These are phyloP conservation scores for Vanilla planifolia DNA, from an alignment of 106 monocot species.

Conservation along the genomic window DNA sequence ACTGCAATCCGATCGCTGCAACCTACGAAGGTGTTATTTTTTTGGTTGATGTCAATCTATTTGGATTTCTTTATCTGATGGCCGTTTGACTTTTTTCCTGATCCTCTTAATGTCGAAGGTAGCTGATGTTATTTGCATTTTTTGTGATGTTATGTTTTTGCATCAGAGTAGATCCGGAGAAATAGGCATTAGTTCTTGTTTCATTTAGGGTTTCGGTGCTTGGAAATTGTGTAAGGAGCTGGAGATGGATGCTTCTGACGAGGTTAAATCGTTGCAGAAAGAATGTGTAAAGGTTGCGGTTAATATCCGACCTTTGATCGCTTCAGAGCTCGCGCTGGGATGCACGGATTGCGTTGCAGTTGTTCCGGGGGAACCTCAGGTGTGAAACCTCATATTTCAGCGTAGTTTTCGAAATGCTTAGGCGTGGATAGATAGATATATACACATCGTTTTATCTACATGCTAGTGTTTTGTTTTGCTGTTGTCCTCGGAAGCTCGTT, in stretches of 20 bases:
- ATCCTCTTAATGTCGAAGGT: no score
- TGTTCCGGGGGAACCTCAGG: conserved; percentile 88
- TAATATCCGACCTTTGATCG: conserved; percentile 78
- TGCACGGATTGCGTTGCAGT: conserved; percentile 81
- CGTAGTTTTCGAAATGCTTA: background rate
- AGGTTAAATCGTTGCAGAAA: conserved; percentile 13
- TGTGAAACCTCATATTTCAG: conserved; percentile 8
- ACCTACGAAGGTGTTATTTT: background rate
- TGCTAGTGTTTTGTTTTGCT: background rate
- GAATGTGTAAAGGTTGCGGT: conserved; percentile 95
- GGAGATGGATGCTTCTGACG: conserved; percentile 54
- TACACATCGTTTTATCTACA: no score
- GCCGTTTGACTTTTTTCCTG: background rate
- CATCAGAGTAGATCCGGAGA: background rate
- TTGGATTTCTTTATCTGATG: background rate
- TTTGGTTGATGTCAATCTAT: background rate
- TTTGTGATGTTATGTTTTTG: background rate
- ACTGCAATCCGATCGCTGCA: background rate
- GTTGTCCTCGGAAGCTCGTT: background rate
- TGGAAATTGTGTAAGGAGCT: background rate
- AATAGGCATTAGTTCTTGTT: background rate
- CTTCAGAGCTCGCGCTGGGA: conserved; percentile 57
- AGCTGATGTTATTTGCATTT: background rate
- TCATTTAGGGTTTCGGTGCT: conserved; percentile 1
- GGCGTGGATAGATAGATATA: no score